A percentile compares a stretch with the other conserved stretches of the same genome.
phyloP scores from a whole-genome alignment of 139 green algal species.

The Chlamydomonas urium region DNA sequence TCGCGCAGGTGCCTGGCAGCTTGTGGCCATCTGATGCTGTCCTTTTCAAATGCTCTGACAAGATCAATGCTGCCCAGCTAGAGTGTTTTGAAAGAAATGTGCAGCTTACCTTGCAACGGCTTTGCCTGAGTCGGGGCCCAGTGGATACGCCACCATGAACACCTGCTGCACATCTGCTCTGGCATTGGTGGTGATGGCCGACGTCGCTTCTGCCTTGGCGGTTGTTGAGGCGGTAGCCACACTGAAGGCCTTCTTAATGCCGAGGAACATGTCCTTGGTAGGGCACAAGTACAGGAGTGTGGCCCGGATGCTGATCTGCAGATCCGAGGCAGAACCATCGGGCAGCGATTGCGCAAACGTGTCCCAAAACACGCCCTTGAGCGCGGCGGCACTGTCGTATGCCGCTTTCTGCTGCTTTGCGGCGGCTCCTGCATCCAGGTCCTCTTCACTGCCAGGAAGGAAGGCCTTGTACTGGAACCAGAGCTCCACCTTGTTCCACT shows the following conservation, averaged over 20 bases:
- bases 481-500: constrained; percentile 40
- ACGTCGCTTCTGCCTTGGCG: not conserved
- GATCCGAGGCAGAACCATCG: not conserved
- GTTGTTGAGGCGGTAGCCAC: not conserved
- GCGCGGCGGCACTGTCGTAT: constrained; percentile 18
- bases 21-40: no score
- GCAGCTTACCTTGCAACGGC: constrained; percentile 14
- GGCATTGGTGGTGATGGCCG: constrained; percentile 1
- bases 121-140: constrained; percentile 18
- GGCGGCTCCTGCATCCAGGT: constrained; percentile 16
- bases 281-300: constrained; percentile 52
- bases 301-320: constrained; percentile 22
- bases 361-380: constrained; percentile 40
- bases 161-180: constrained; percentile 22
- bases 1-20: no score
- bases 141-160: constrained; percentile 37
- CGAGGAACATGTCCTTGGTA: constrained; percentile 41
- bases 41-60: no score
- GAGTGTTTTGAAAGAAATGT: no score
- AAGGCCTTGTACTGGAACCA: constrained; percentile 51
- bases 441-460: constrained; percentile 15
- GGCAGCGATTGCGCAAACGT: constrained; percentile 22
- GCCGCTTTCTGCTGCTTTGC: constrained; percentile 12
- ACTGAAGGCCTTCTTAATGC: constrained; percentile 46
- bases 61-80: no score